Evolutionary conservation across 2,329 filamentous ascomycete species (phyloP).

Genomic region (Westerdykella sp.): DNA sequence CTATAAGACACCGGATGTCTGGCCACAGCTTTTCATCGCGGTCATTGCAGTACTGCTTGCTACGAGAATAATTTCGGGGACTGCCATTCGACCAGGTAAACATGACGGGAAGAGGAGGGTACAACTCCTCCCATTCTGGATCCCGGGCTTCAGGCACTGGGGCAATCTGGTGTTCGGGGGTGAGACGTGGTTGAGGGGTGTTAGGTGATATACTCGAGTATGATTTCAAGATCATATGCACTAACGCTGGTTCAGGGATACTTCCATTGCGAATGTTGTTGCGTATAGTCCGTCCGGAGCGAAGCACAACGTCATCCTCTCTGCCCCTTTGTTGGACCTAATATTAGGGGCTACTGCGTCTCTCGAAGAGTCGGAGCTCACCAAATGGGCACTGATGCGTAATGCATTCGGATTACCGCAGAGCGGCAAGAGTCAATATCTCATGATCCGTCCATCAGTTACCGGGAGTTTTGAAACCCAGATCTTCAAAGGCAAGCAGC

Average conservation of each 20-base stretch:
- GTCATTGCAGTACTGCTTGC: slow-evolving; percentile 23
- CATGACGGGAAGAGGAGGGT: slow-evolving; percentile 36
- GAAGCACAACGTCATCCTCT: slow-evolving; percentile 47
- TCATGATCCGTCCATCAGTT: slow-evolving; percentile 26
- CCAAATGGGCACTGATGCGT: slow-evolving; percentile 16
- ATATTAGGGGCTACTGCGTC: slow-evolving; percentile 14
- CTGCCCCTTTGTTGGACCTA: slow-evolving; percentile 41
- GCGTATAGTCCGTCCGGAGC: slow-evolving; percentile 46
- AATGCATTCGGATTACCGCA: slow-evolving; percentile 28
- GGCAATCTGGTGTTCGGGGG: slow-evolving; percentile 45
- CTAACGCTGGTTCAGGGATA: slow-evolving; percentile 23
- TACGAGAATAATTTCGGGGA: slow-evolving; percentile 27
- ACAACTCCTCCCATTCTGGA: slow-evolving; percentile 53
- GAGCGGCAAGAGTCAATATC: slow-evolving; percentile 13
- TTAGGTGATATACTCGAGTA: slow-evolving; percentile 30
- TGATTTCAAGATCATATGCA: slow-evolving; percentile 4
- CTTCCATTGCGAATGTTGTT: slow-evolving; percentile 40
- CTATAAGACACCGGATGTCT: slow-evolving; percentile 24
- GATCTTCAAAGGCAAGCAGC: slow-evolving; percentile 45
- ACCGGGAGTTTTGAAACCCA: slow-evolving; percentile 32
- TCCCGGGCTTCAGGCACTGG: slow-evolving; percentile 53
- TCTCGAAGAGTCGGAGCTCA: slow-evolving; percentile 17
- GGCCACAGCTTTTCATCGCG: slow-evolving; percentile 23
- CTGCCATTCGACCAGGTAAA: slow-evolving; percentile 10
- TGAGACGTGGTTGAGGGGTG: slow-evolving; percentile 39